phyloP scores from a whole-genome alignment of 441 rosid species.

The Biscutella auriculata region DNA sequence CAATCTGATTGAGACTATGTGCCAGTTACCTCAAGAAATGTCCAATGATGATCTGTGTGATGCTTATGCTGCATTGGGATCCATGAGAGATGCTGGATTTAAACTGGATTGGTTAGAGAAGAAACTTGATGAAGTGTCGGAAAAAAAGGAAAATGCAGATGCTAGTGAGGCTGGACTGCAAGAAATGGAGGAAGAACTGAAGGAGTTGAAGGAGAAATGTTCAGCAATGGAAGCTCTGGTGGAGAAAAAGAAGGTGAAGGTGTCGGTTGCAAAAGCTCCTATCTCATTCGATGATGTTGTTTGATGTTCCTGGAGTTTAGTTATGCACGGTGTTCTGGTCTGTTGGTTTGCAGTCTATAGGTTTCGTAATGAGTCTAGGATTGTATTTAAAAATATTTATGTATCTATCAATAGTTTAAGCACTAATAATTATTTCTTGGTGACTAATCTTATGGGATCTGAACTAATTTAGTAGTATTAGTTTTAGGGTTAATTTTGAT shows the following conservation, averaged over 20 bases:
- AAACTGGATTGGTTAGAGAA: constrained; percentile 1
- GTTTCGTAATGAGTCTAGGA: too few relatives aligned
- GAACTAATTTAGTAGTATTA: too few relatives aligned
- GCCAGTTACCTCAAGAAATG: neutral
- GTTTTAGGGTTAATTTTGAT: too few relatives aligned
- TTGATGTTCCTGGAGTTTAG: neutral
- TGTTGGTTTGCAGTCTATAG: too few relatives aligned
- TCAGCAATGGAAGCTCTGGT: neutral
- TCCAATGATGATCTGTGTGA: neutral
- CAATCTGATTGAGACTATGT: neutral
- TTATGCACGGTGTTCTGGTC: too few relatives aligned
- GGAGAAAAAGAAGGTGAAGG: neutral
- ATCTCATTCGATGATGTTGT: neutral
- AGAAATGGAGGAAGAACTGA: neutral
- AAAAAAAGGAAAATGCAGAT: neutral
- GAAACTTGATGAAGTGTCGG: neutral
- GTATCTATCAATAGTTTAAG: too few relatives aligned
- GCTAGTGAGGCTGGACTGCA: neutral
- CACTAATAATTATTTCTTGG: too few relatives aligned
- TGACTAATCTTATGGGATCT: neutral
- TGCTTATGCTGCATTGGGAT: neutral
- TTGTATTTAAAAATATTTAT: too few relatives aligned
- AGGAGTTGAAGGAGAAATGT: neutral
- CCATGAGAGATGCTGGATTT: neutral
- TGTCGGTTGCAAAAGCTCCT: neutral